Evolutionary conservation across 2,329 filamentous ascomycete genomes (phyloP), one percentile per base, ranked within the genome.

Genomic region (Penicillium sp.): DNA sequence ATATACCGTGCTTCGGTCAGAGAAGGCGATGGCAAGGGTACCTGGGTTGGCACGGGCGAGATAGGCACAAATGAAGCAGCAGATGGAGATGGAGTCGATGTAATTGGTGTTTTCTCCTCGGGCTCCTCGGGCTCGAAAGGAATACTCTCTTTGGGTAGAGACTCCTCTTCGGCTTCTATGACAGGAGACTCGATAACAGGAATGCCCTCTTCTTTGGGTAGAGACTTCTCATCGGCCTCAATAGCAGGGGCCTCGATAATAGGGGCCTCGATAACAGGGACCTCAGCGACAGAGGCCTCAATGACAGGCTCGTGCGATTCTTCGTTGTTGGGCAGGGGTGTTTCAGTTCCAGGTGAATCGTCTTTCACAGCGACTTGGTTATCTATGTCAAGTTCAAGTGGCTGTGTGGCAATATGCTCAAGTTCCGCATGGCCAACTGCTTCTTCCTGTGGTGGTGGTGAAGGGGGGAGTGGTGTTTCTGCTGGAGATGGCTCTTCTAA

Each of bases 21-120:
- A 26, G 67, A 71, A 29, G 71, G 72, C 13, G 72, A 72, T 55
- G 70, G 68, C 22, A 70, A 53, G 19, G 68, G 68, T 26, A 69
- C 60, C 44, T 63, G 60, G 24, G 63, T 61, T 39, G 69, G 61
- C 13, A 57, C 58, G 29, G 64, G 64, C 35, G 67, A 66, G 47
- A 64, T 65, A 33, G 64, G 49, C 26, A 59, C 59, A 44, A 63
- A 62, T 37, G 71, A 67, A 35, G 60, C 59, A 37, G 60, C 59
- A 45, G 63, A 62, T 44, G 70, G 46, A 49, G 29, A 31, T 11
- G 26, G 66, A 29, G 65, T 56, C 55, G 64, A 61, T 56, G 66
- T 61, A 19, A 67, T 59, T 52, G 64, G 61, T 39, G 59, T 58
- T 35, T 55, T 60, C 35, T 66, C 65, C 43, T 54, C 35, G n/a